phyloP scores from a whole-genome alignment of 2,329 filamentous ascomycete species.

The Byssothecium circinans region DNA sequence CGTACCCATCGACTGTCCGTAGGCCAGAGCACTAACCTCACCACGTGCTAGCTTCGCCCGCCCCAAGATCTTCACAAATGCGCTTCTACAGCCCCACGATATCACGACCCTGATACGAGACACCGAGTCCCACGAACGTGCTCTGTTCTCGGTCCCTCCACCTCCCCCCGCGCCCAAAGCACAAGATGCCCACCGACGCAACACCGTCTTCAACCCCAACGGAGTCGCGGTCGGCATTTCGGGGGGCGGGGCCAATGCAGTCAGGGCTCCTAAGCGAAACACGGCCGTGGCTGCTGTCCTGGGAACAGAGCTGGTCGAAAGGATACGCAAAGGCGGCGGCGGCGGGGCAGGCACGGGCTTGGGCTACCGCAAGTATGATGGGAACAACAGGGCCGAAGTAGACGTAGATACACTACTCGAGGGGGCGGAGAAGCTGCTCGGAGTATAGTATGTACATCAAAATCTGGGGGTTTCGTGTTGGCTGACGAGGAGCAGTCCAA shows the following conservation, averaged over 20 bases:
- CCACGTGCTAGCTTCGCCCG: conserved; percentile 69
- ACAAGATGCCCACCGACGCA: conserved; percentile 50
- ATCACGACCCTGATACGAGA: conserved; percentile 95
- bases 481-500: conserved; percentile 54
- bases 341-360: conserved; percentile 55
- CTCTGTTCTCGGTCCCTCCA: conserved; percentile 87
- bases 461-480: neutral
- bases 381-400: conserved; percentile 66
- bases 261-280: conserved; percentile 64
- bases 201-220: conserved; percentile 51
- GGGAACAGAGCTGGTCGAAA: conserved; percentile 81
- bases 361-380: conserved; percentile 47
- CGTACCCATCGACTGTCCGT: conserved; percentile 10
- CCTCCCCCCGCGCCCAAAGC: conserved; percentile 55
- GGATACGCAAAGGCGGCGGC: conserved; percentile 65
- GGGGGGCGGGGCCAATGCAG: conserved; percentile 45
- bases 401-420: conserved; percentile 83
- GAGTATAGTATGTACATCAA: conserved; percentile 68
- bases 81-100: conserved; percentile 82
- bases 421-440: conserved; percentile 87
- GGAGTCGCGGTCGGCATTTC: conserved; percentile 35
- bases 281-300: conserved; percentile 89
- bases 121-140: conserved; percentile 90
- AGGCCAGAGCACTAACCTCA: neutral
- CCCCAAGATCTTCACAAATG: conserved; percentile 95